Evolutionary conservation across 202 grass and related monocot genomes (phyloP).

Genomic region (Schoenoplectus tabernaemontani): DNA sequence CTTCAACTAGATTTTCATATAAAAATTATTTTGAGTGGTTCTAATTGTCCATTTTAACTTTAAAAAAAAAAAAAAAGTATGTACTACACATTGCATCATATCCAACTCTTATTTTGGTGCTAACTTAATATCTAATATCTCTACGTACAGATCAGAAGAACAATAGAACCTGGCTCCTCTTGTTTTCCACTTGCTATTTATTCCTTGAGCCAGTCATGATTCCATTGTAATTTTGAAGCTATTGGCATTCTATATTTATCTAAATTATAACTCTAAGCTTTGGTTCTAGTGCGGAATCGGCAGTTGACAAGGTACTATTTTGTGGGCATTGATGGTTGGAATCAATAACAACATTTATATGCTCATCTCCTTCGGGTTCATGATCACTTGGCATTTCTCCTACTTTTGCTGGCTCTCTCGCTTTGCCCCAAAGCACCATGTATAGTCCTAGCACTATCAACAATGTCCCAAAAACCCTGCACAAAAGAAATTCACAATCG

Average conservation of each 20-base stretch:
- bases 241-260: neutral
- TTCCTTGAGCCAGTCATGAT: neutral
- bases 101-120: too few species aligned
- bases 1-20: too few species aligned
- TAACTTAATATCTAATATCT: neutral
- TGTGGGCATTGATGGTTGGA: neutral
- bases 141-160: neutral
- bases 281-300: neutral
- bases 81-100: too few species aligned
- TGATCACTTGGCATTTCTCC: neutral
- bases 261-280: conserved; percentile 14
- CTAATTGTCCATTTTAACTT: too few species aligned
- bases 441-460: conserved; percentile 65
- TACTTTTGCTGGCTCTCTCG: conserved; percentile 39
- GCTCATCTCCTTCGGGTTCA: conserved; percentile 16
- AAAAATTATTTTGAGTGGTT: too few species aligned
- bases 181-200: neutral
- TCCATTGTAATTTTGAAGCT: neutral
- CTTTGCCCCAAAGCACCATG: conserved; percentile 70
- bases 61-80: too few species aligned
- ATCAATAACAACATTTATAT: conserved; percentile 26
- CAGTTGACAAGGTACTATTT: neutral
- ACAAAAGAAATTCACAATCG: neutral
- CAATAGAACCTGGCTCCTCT: neutral
- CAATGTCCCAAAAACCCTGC: conserved; percentile 41